Base-by-base conservation (phyloP, 768 basidiomycete species). In the Lactifluus echinatus region DNA sequence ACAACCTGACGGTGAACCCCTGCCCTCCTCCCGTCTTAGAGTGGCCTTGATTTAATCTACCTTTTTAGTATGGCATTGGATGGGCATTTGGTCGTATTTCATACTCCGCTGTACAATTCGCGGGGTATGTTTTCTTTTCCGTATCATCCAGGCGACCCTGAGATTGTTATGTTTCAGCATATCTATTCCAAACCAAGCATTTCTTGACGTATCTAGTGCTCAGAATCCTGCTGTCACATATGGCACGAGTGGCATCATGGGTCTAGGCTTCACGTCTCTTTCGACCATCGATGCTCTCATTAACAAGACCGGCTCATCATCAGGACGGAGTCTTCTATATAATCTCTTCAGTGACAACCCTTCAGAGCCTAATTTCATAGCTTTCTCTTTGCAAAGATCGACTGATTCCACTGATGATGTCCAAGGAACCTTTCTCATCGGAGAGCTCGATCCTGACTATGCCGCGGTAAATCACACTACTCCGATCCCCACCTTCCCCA, bases 211-310 rank as follows among this genome's bases (percentile, higher is more conserved):
- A 11, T 75, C 78, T 10, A 56, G 64, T 8, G 86, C 82, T n/a
- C 67, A 78, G 48, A 90, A 92, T 68, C 87, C 90, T 11, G 84
- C 85, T 3, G 72, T 89, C 24, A 74, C 75, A 3, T 89, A 85
- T 64, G 87, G 85, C 19, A 84, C 87, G 15, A 66, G 72, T 60
- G 89, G 89, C 19, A 81, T 93, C 65, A 68, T 82, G 36, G 89
- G 90, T 10, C 76, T 91, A 12, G 89, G 91, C 36, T 91, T 91
- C 65, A 82, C 82, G 36, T 79, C 80, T 17, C 79, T 93, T 40
- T 93, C 91, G 3, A 78, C 73, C 31, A 79, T 93, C 55, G 87
- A 92, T 64, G 69, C 75, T 10, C 67, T 73, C 6, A 69, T 89
- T 45, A 86, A 85, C 62, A 64, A 69, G 31, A 80, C 85, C 2